These are phyloP conservation scores for Mycena floridula DNA, from an alignment of 768 basidiomycete species.

Conservation along the genomic window DNA sequence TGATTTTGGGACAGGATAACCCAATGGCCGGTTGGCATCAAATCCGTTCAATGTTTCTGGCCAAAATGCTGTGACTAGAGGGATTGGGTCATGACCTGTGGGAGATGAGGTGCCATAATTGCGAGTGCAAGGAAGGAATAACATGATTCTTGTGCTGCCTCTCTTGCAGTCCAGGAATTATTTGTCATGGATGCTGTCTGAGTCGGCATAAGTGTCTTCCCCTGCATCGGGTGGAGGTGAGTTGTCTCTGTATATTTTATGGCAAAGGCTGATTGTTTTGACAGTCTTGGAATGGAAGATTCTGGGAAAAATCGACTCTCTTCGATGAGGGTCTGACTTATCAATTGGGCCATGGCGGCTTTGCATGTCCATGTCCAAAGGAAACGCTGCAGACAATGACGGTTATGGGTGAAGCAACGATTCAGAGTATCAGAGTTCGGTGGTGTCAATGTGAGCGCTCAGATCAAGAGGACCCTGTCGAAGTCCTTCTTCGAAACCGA, in stretches of 20 bases:
- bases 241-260: neutral
- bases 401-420: neutral
- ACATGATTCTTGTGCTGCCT: neutral
- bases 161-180: neutral
- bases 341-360: conserved; percentile 7
- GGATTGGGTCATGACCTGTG: conserved; percentile 4
- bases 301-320: neutral
- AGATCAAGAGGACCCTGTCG: neutral
- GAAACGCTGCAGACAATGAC: neutral
- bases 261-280: neutral
- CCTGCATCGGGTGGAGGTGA: conserved; percentile 1
- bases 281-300: conserved; percentile 6
- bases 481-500: neutral
- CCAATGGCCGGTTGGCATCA: neutral
- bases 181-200: neutral
- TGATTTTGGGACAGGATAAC: neutral
- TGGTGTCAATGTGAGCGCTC: conserved; percentile 1
- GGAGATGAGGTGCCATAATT: neutral
- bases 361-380: neutral
- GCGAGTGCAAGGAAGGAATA: neutral
- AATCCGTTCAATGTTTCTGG: neutral
- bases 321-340: neutral
- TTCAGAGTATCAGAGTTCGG: neutral
- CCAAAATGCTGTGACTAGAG: neutral
- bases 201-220: neutral